Evolutionary conservation across 2,329 filamentous ascomycete species (phyloP).

Genomic region (Cladosporium sp.): DNA sequence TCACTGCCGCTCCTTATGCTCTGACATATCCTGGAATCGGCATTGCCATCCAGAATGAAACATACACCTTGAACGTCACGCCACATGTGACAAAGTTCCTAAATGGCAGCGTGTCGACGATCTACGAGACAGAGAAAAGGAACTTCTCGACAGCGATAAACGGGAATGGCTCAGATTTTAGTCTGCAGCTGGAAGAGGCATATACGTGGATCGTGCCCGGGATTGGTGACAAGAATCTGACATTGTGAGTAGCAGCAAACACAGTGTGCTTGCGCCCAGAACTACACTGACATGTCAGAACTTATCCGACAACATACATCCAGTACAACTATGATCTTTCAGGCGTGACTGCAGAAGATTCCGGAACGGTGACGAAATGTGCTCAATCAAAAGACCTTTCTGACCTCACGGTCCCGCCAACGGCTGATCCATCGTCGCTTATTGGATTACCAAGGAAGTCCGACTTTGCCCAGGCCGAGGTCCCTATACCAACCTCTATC

Average conservation of each 20-base stretch:
- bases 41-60: background rate
- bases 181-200: background rate
- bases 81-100: background rate
- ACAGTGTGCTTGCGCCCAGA: background rate
- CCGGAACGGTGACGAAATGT: background rate
- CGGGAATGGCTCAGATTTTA: background rate
- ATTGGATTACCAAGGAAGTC: background rate
- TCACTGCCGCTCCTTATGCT: background rate
- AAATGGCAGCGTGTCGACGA: background rate
- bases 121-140: background rate
- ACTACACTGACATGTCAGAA: background rate
- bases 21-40: background rate
- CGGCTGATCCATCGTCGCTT: background rate
- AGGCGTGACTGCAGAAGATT: background rate
- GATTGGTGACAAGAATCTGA: background rate
- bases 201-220: background rate
- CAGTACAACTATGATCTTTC: background rate
- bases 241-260: background rate
- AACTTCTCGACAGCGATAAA: background rate
- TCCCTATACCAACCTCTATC: background rate
- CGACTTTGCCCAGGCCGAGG: background rate
- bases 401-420: background rate
- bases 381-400: background rate
- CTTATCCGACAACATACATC: constrained; percentile 2
- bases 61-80: background rate